phyloP scores from a whole-genome alignment of 1,139 yeast genomes.

The Suhomyces coccinellae region DNA sequence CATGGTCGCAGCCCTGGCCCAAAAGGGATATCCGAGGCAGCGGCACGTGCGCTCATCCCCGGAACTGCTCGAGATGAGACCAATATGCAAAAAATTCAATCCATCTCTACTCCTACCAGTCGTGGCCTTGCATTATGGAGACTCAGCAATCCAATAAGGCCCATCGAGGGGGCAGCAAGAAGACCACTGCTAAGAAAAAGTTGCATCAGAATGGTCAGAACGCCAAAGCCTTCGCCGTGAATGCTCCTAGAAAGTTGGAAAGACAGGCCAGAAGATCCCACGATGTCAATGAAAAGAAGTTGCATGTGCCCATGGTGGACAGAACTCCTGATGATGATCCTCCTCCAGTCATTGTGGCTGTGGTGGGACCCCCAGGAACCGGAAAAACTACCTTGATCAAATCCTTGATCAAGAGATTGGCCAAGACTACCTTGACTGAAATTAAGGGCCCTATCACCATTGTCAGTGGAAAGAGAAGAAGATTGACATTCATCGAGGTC shows the following conservation, averaged over 20 bases:
- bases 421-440: conserved; percentile 85
- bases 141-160: conserved; percentile 57
- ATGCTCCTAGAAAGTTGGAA: conserved; percentile 87
- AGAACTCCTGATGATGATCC: conserved; percentile 97
- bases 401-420: conserved; percentile 80
- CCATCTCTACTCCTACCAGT: background rate
- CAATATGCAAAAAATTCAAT: conserved; percentile 9
- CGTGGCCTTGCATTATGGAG: conserved; percentile 13
- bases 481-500: conserved; percentile 91
- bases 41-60: conserved; percentile 5
- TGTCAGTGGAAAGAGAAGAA: conserved; percentile 93
- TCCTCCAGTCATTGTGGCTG: conserved; percentile 94
- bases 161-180: conserved; percentile 54
- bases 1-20: conserved; percentile 1
- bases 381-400: conserved; percentile 94
- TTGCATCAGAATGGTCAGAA: conserved; percentile 89
- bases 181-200: conserved; percentile 76
- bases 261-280: conserved; percentile 81
- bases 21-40: background rate
- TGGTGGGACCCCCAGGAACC: conserved; percentile 98
- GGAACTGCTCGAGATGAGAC: conserved; percentile 9
- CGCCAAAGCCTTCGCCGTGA: conserved; percentile 91
- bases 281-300: conserved; percentile 80
- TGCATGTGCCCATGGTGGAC: conserved; percentile 97
- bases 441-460: conserved; percentile 96